Evolutionary conservation across 108 stramenopile genomes (phyloP).

Genomic region (Epipyxis sp.): DNA sequence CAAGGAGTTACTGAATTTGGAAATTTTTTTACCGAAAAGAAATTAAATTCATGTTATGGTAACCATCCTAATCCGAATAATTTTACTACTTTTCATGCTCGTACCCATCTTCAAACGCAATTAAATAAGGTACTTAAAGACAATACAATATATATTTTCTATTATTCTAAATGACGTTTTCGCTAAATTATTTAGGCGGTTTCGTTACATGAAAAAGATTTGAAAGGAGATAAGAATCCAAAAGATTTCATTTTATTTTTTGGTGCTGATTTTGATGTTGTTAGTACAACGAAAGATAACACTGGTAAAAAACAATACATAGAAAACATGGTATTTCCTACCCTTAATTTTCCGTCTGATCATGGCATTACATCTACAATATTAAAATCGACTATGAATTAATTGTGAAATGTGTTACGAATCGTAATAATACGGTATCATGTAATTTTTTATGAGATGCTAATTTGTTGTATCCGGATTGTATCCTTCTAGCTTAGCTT

Average conservation of each 20-base stretch:
- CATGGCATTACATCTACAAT: constrained; percentile 72
- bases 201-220: constrained; percentile 57
- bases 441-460: too few relatives aligned
- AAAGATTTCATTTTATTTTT: constrained; percentile 80
- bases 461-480: too few relatives aligned
- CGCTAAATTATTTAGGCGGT: too few relatives aligned
- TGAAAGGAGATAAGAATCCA: constrained; percentile 71
- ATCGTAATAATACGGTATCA: too few relatives aligned
- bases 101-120: constrained; percentile 76
- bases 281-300: constrained; percentile 71
- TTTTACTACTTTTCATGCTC: constrained; percentile 69
- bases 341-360: constrained; percentile 74
- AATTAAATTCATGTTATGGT: constrained; percentile 71
- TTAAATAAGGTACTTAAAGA: constrained; percentile 67
- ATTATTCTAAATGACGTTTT: too few relatives aligned
- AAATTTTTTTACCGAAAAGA: constrained; percentile 48
- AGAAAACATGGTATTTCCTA: constrained; percentile 76
- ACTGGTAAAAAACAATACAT: constrained; percentile 65
- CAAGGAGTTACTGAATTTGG: constrained; percentile 67
- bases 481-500: too few relatives aligned
- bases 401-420: too few relatives aligned
- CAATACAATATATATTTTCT: too few relatives aligned
- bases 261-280: constrained; percentile 59
- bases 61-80: constrained; percentile 62
- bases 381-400: constrained; percentile 21